Conservation (phyloP, 2,329 filamentous ascomycete genomes). For the Epichloe festucae region DNA sequence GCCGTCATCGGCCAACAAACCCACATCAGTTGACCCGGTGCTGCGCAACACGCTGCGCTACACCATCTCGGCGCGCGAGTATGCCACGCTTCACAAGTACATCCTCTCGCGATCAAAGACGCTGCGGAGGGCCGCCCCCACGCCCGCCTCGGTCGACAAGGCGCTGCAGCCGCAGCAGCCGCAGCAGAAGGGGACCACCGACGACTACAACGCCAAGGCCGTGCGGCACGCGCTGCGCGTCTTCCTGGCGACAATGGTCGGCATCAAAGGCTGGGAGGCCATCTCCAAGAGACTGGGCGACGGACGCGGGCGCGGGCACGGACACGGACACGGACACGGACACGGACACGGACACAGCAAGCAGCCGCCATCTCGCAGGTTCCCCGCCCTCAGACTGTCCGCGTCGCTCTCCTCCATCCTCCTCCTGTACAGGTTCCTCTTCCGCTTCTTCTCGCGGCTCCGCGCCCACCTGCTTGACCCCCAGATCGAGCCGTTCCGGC, state of each 20-base stretch:
- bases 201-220: conserved; percentile 58
- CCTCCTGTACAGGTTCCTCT: conserved; percentile 76
- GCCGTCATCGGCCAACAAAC: neutral
- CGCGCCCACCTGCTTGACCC: conserved; percentile 66
- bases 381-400: conserved; percentile 62
- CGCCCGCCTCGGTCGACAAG: conserved; percentile 39
- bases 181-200: conserved; percentile 29
- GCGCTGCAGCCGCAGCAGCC: conserved; percentile 20
- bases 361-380: conserved; percentile 42
- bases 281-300: conserved; percentile 35
- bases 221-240: conserved; percentile 59
- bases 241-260: conserved; percentile 50
- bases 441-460: conserved; percentile 76
- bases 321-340: neutral
- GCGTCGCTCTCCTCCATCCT: conserved; percentile 75
- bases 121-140: conserved; percentile 41
- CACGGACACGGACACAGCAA: conserved; percentile 16
- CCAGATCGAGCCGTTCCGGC: conserved; percentile 69
- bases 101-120: conserved; percentile 59
- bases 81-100: conserved; percentile 72
- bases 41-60: conserved; percentile 79
- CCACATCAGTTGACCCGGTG: conserved; percentile 45
- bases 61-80: conserved; percentile 74
- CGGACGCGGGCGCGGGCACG: conserved; percentile 14
- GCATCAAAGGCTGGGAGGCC: conserved; percentile 49